Percentiles rank a stretch among this genome's conserved stretches.
Evolutionary conservation across 2,329 filamentous ascomycete genomes (phyloP).

Genomic region (Coniochaeta prunicola): DNA sequence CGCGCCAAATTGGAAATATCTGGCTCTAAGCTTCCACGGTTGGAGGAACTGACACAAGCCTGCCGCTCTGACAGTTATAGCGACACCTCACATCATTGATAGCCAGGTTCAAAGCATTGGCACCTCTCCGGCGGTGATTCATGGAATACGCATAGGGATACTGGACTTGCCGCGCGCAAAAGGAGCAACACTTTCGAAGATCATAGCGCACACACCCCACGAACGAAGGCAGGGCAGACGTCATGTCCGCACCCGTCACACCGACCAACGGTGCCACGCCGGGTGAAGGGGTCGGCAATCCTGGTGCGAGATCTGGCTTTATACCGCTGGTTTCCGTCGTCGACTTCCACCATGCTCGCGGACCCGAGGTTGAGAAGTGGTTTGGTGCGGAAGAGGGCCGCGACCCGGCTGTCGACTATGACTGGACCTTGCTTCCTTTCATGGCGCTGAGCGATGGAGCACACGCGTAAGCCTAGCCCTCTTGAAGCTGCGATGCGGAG

Average conservation of each 20-base stretch:
- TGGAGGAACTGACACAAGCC: neutral
- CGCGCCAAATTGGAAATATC: neutral
- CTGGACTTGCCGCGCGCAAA: neutral
- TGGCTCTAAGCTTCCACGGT: neutral
- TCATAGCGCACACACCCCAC: neutral
- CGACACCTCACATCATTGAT: neutral
- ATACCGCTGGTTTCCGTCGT: slow-evolving; percentile 70
- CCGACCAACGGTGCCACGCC: slow-evolving; percentile 7
- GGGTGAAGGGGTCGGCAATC: neutral
- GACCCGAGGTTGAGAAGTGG: slow-evolving; percentile 91
- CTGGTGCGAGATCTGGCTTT: slow-evolving; percentile 31
- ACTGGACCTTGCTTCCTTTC: slow-evolving; percentile 84
- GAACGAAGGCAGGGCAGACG: neutral
- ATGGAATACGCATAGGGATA: neutral
- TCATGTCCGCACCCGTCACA: slow-evolving; percentile 8
- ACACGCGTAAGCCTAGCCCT: slow-evolving; percentile 63
- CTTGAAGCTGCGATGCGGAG: slow-evolving; percentile 5
- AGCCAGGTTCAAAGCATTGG: neutral
- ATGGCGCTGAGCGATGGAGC: slow-evolving; percentile 96
- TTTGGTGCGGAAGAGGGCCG: slow-evolving; percentile 67
- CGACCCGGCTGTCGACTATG: slow-evolving; percentile 76
- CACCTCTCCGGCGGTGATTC: neutral
- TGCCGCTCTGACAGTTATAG: neutral
- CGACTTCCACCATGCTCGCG: slow-evolving; percentile 77
- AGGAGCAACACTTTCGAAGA: neutral